These are phyloP conservation scores for Lathyrus tuberosus DNA, from an alignment of 306 rosid species.

Conservation along the genomic window DNA sequence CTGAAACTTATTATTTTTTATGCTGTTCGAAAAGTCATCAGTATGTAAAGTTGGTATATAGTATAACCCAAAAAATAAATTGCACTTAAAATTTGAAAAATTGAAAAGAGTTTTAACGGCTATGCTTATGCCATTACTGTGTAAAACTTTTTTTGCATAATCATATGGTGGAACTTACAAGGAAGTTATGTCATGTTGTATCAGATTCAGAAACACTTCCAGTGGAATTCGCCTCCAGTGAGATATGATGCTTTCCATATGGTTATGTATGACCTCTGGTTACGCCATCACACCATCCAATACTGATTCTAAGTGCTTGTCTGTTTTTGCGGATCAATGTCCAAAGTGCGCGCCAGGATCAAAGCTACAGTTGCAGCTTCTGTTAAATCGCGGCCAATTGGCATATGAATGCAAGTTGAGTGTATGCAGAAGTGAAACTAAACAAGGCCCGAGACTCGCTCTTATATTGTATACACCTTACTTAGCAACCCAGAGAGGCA, in stretches of 20 bases:
- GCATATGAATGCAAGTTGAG: background rate
- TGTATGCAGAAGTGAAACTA: background rate
- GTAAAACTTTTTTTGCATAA: no score
- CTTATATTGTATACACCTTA: constrained; percentile 46
- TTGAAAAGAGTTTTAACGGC: no score
- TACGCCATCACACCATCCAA: constrained; percentile 80
- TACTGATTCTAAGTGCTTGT: constrained; percentile 46
- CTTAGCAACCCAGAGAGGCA: constrained; percentile 47
- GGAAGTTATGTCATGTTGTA: constrained; percentile 30
- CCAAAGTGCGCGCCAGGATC: background rate
- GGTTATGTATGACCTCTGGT: constrained; percentile 98
- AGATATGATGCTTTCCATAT: constrained; percentile 84
- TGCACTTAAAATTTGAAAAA: no score
- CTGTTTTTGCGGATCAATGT: background rate
- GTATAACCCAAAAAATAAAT: no score
- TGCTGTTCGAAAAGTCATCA: background rate
- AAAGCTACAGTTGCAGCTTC: background rate
- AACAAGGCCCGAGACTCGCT: constrained; percentile 21
- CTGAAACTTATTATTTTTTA: background rate
- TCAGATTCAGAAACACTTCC: constrained; percentile 94
- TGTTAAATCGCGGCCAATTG: background rate
- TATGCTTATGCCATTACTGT: no score
- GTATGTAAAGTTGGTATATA: background rate
- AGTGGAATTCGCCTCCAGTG: constrained; percentile 90
- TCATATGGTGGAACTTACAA: constrained; percentile 32